These are phyloP conservation scores for Botrytis paeoniae DNA, from an alignment of 2,329 filamentous ascomycete species.

Conservation along the genomic window DNA sequence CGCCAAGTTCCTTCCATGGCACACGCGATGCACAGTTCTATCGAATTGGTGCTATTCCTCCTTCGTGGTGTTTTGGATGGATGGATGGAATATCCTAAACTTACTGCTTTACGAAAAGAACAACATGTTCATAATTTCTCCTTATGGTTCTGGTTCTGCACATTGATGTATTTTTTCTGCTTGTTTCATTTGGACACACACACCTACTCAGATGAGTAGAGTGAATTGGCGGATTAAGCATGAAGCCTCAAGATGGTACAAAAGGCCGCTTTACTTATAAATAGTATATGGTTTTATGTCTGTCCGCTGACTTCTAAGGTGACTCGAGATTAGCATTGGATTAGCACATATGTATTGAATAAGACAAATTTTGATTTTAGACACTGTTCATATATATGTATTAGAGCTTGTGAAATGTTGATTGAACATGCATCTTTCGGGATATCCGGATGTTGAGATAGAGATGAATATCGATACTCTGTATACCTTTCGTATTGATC, in stretches of 20 bases:
- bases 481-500: too few species aligned
- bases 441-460: neutral
- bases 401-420: neutral
- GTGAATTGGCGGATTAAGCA: neutral
- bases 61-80: neutral
- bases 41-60: neutral
- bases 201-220: neutral
- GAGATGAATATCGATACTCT: neutral
- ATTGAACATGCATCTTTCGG: neutral
- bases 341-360: neutral
- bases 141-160: neutral
- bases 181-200: neutral
- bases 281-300: neutral
- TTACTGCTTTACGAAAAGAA: neutral
- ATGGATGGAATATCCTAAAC: neutral
- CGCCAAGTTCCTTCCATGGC: neutral
- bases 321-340: neutral
- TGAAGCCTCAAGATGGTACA: neutral
- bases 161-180: neutral
- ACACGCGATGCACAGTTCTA: neutral
- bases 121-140: neutral
- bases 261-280: neutral
- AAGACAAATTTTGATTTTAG: neutral
- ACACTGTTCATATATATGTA: neutral
- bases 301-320: neutral